A percentile compares a stretch with the other conserved stretches of the same genome.
Conservation (phyloP, 2,329 filamentous ascomycete genomes). For the Biscogniauxia sp. region DNA sequence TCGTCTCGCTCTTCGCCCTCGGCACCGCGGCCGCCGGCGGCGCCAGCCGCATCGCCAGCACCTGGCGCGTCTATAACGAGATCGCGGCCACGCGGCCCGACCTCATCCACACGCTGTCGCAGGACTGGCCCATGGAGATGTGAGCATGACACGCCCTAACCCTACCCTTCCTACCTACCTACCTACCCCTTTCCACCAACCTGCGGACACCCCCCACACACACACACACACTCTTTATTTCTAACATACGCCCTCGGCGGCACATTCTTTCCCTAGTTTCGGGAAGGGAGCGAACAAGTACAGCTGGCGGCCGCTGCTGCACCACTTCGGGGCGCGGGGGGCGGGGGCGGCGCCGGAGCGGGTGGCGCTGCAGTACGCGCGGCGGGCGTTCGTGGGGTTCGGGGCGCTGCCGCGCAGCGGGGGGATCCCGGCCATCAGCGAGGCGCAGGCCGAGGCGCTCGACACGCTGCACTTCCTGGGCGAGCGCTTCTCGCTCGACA, state of each 20-base stretch:
- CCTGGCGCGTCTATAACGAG: conserved; percentile 61
- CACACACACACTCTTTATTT: too few species aligned
- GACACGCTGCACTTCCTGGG: conserved; percentile 50
- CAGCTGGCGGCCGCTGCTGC: conserved; percentile 50
- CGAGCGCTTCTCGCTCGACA: conserved; percentile 43
- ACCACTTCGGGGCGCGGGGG: conserved; percentile 49
- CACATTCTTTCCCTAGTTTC: conserved; percentile 42
- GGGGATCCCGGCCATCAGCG: conserved; percentile 55
- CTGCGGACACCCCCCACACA: too few species aligned
- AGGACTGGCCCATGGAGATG: conserved; percentile 50
- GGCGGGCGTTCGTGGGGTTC: conserved; percentile 58
- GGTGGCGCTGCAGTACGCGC: conserved; percentile 59
- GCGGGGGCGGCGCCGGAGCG: conserved; percentile 45
- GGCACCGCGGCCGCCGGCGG: conserved; percentile 53
- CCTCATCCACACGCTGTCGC: conserved; percentile 54
- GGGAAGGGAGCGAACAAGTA: conserved; percentile 46
- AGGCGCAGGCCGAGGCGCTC: conserved; percentile 52
- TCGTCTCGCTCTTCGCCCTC: conserved; percentile 57
- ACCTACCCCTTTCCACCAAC: too few species aligned
- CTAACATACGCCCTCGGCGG: too few species aligned
- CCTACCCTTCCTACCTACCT: conserved; percentile 21
- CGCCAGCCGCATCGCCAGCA: conserved; percentile 56
- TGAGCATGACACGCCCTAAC: conserved; percentile 23
- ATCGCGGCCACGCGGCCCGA: conserved; percentile 57
- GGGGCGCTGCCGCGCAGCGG: conserved; percentile 50